Evolutionary conservation across 768 basidiomycete species (phyloP).

Genomic region (Suillus occidentalis): DNA sequence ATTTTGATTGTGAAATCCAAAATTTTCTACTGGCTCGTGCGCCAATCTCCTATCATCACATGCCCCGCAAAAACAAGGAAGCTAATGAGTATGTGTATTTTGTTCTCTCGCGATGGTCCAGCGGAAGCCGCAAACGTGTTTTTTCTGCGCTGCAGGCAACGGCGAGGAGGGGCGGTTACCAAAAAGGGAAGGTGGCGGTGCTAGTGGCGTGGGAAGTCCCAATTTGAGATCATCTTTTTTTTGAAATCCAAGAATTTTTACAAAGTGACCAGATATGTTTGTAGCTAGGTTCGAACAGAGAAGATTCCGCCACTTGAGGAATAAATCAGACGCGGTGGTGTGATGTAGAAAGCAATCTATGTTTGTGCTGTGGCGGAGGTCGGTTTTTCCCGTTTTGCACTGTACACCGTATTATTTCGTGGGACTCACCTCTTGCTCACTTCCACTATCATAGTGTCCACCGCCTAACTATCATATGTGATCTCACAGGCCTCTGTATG

Average conservation of each 20-base stretch:
- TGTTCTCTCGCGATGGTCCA: neutral
- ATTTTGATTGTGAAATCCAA: too few relatives aligned
- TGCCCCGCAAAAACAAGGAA: too few relatives aligned
- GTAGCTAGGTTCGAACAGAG: neutral
- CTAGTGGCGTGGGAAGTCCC: neutral
- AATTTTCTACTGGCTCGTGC: too few relatives aligned
- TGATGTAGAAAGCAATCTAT: neutral
- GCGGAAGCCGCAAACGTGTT: neutral
- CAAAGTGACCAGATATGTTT: neutral
- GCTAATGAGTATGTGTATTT: neutral
- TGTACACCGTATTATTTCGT: too few relatives aligned
- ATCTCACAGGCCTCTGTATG: neutral
- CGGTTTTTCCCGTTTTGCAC: too few relatives aligned
- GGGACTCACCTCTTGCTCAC: too few relatives aligned
- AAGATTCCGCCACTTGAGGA: neutral
- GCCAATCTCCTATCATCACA: too few relatives aligned
- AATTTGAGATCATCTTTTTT: neutral
- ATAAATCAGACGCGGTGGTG: neutral
- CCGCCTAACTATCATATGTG: neutral
- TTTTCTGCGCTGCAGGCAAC: neutral
- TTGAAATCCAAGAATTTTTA: neutral
- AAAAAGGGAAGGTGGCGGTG: neutral
- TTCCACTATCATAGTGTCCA: neutral
- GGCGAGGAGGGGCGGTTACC: too few relatives aligned
- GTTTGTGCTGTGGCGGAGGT: neutral